These are phyloP conservation scores for Trichoderma gracile DNA, from an alignment of 2,329 filamentous ascomycete genomes.

Conservation along the genomic window DNA sequence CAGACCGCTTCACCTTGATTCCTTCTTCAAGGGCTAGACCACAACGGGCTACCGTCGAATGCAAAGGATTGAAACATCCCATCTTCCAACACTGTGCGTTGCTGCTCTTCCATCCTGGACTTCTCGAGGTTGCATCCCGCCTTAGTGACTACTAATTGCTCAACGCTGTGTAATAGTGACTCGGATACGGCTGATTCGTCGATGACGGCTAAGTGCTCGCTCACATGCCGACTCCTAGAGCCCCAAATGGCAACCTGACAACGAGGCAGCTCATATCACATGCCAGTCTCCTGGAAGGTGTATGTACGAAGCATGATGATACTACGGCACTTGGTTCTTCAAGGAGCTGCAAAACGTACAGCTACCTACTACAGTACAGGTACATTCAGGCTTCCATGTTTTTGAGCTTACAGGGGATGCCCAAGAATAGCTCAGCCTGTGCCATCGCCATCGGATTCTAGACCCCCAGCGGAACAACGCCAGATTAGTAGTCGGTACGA, in stretches of 20 bases:
- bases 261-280: too few relatives aligned
- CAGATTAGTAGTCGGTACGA: too few relatives aligned
- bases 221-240: too few relatives aligned
- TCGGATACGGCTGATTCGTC: too few relatives aligned
- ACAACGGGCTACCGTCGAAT: background rate
- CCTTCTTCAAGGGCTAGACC: background rate
- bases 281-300: background rate
- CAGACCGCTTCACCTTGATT: conserved; percentile 3
- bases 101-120: background rate
- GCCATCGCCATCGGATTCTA: background rate
- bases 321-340: background rate
- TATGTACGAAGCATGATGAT: background rate
- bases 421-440: background rate
- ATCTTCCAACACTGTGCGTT: background rate
- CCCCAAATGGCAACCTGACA: too few relatives aligned
- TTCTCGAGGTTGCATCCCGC: too few relatives aligned
- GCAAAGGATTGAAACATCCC: background rate
- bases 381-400: background rate
- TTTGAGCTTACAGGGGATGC: background rate
- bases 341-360: background rate
- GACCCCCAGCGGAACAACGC: background rate
- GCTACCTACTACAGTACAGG: background rate
- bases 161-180: too few relatives aligned
- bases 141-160: too few relatives aligned
- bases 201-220: too few relatives aligned